Evolutionary conservation across 1,139 yeast genomes (phyloP).

Genomic region (Meyerozyma elateridarum): DNA sequence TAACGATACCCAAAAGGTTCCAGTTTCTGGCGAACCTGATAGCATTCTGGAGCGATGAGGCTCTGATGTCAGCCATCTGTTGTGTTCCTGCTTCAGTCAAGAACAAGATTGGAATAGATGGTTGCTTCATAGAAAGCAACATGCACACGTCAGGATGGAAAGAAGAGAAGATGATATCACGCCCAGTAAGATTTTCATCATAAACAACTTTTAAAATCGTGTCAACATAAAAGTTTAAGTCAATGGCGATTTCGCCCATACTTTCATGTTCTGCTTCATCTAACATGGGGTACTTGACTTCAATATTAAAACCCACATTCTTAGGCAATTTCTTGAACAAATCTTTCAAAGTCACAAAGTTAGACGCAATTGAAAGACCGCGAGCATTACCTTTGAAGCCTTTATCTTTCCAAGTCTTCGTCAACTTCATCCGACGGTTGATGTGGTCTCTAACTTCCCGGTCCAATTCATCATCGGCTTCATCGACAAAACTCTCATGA

Average conservation of each 20-base stretch:
- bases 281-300: conserved; percentile 91
- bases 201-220: conserved; percentile 77
- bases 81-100: conserved; percentile 85
- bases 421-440: conserved; percentile 71
- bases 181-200: conserved; percentile 65
- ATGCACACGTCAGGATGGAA: conserved; percentile 94
- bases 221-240: conserved; percentile 82
- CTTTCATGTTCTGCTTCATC: conserved; percentile 89
- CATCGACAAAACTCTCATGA: conserved; percentile 12
- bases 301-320: conserved; percentile 89
- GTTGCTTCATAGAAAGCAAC: conserved; percentile 84
- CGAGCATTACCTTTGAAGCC: conserved; percentile 91
- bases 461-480: conserved; percentile 32
- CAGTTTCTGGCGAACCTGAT: conserved; percentile 87
- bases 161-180: conserved; percentile 87
- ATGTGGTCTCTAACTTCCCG: conserved; percentile 35
- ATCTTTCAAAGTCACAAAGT: conserved; percentile 84
- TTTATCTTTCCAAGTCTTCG: conserved; percentile 80
- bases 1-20: conserved; percentile 89
- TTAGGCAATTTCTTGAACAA: conserved; percentile 76
- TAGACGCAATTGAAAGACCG: conserved; percentile 86
- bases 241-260: conserved; percentile 81
- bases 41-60: conserved; percentile 85
- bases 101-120: conserved; percentile 83
- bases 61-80: conserved; percentile 83